These are phyloP conservation scores for Chlamydomonas incerta DNA, from an alignment of 139 green algal species.

Conservation along the genomic window DNA sequence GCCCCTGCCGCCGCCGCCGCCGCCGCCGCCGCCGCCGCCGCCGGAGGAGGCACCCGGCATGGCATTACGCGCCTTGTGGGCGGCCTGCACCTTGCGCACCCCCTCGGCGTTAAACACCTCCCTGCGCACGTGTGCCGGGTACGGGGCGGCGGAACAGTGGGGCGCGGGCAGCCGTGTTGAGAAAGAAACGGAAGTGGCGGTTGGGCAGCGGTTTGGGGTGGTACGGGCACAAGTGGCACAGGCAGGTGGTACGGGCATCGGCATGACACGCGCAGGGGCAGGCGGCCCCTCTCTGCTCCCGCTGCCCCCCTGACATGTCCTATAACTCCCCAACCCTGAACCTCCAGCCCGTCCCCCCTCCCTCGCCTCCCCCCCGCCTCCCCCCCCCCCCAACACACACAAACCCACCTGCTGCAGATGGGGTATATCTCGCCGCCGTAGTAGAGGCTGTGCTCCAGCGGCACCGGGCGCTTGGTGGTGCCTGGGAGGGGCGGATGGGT, in stretches of 20 bases:
- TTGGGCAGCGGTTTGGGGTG: too few relatives aligned
- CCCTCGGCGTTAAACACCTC: slow-evolving; percentile 62
- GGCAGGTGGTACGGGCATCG: too few relatives aligned
- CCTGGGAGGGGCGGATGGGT: slow-evolving; percentile 43
- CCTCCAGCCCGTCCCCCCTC: background rate
- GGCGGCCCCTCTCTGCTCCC: too few relatives aligned
- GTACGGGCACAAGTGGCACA: too few relatives aligned
- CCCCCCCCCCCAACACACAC: too few relatives aligned
- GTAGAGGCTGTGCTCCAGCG: slow-evolving; percentile 95
- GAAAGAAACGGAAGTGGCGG: too few relatives aligned
- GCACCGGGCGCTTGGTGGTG: slow-evolving; percentile 91
- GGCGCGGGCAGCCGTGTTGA: too few relatives aligned
- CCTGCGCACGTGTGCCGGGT: background rate
- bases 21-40: slow-evolving; percentile 7
- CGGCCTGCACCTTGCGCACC: slow-evolving; percentile 23
- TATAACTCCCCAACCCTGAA: background rate
- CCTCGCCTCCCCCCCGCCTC: background rate
- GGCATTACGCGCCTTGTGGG: slow-evolving; percentile 25
- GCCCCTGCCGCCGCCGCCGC: slow-evolving; percentile 7
- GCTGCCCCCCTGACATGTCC: too few relatives aligned
- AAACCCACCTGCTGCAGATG: slow-evolving; percentile 68
- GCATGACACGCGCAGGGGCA: too few relatives aligned
- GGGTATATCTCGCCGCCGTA: slow-evolving; percentile 84
- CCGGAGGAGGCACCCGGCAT: background rate
- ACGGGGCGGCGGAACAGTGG: too few relatives aligned